phyloP scores from a whole-genome alignment of 2,329 filamentous ascomycete genomes.

The Alternaria metachromatica region DNA sequence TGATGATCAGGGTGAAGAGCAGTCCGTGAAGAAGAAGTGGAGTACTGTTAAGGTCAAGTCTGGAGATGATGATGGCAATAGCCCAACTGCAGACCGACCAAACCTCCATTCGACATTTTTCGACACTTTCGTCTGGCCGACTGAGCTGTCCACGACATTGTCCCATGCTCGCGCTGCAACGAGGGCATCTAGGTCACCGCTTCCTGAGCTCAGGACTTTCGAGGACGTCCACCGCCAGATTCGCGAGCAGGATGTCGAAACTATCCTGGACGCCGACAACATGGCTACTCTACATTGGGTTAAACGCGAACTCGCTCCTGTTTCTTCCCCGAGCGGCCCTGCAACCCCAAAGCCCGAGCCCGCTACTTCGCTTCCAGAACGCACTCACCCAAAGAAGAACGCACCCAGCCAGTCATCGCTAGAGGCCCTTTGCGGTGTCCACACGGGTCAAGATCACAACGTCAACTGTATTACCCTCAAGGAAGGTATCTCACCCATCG shows the following conservation, averaged over 20 bases:
- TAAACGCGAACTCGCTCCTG: neutral
- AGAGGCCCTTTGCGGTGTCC: neutral
- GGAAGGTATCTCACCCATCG: neutral
- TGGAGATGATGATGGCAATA: neutral
- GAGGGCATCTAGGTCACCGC: neutral
- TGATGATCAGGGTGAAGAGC: neutral
- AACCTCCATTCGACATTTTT: neutral
- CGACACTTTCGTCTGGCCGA: neutral
- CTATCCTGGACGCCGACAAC: neutral
- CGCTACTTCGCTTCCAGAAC: neutral
- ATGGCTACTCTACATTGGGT: neutral
- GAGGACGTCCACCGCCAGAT: neutral
- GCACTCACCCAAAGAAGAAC: neutral
- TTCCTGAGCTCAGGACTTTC: conserved; percentile 3
- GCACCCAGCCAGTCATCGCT: neutral
- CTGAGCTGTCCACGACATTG: neutral
- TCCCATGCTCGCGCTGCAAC: neutral
- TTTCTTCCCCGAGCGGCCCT: neutral
- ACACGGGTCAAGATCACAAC: neutral
- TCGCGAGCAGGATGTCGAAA: neutral
- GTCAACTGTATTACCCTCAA: neutral
- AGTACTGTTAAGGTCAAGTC: neutral
- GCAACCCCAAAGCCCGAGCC: neutral
- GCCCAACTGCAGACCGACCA: neutral
- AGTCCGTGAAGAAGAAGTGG: neutral